Conservation (phyloP, 164 flowering plant genomes). For the Liriodendron chinense region DNA sequence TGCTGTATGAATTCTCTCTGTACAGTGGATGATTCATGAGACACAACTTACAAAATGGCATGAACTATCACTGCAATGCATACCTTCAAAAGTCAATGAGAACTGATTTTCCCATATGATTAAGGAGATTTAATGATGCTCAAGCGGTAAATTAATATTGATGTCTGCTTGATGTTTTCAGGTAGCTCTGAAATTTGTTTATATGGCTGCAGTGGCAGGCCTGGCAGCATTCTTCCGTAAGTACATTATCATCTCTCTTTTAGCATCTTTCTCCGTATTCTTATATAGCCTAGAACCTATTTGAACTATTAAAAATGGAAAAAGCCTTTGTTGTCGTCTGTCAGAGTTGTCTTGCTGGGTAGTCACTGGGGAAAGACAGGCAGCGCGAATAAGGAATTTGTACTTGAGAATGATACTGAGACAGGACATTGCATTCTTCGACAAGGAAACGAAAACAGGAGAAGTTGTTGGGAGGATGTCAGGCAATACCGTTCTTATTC, state of each 20-base stretch:
- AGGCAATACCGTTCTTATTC: conserved; percentile 55
- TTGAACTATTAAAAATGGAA: conserved; percentile 11
- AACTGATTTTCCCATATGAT: no score
- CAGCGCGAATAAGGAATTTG: conserved; percentile 42
- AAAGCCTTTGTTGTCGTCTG: conserved; percentile 2
- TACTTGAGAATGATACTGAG: conserved; percentile 52
- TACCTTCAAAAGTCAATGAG: no score
- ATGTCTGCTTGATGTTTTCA: conserved; percentile 15
- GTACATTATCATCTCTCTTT: conserved; percentile 13
- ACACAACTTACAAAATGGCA: no score
- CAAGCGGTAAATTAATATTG: neutral
- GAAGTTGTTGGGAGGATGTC: conserved; percentile 58
- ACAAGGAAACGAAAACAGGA: conserved; percentile 48
- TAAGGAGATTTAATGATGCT: no score
- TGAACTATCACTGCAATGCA: no score
- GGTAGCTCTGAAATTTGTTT: conserved; percentile 44
- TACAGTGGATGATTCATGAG: no score
- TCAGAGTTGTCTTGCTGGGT: conserved; percentile 65
- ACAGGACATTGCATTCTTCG: conserved; percentile 59
- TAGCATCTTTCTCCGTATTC: neutral
- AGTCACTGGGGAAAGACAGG: conserved; percentile 59
- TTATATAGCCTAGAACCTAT: neutral
- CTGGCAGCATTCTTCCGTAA: conserved; percentile 47
- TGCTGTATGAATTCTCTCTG: no score
- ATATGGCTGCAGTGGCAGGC: conserved; percentile 40